Base-by-base conservation (phyloP, 139 green algal genomes). In the Coelastrella sp. region DNA sequence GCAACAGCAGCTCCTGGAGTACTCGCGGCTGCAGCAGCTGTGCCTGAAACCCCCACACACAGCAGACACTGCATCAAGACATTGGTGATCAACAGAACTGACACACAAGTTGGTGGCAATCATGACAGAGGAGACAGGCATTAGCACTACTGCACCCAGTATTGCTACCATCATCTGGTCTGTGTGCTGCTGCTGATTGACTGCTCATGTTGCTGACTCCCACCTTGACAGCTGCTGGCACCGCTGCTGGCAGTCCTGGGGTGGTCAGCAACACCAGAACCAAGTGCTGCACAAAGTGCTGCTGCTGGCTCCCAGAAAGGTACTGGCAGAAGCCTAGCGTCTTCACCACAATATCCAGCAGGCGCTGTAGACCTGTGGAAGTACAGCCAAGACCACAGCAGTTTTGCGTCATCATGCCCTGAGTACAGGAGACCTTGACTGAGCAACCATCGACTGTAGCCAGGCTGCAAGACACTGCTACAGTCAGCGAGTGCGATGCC, bases 311-410 rank as follows among this genome's bases (percentile, higher is more conserved):
- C 68, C 85, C 88, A 91, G 63, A 9, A 17, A 63, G 14, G 10
- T 24, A 56, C 78, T 20, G 17, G 35, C 72, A 78, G 70, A n/a
- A 56, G 4, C 87, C 80, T 59, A 84, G 66, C 15, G 90, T 81
- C 12, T 87, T 88, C 15, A 90, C 8, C 14, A 80, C 56, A 24
- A 96, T 78, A 22, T 66, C 17, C n/a, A 93, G 66, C 91, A 95
- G 56, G 4, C 82, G 82, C 65, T 87, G 82, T 25, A 87, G 17
- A 11, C 22, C 82, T 87, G 82, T 49, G 35, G 35, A 49, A 49
- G 35, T 49, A 49, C 35, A 49, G 35, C 35, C 35, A 49, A 49
- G 35, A 49, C 35, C 35, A 49, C 35, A 49, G 35, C 35, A 49
- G 35, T 49, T 1, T 49, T 49, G 35, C 35, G 35, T 49, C 35